These are phyloP conservation scores for Leccinum pallidistipes DNA, from an alignment of 1,284 basidiomycete genomes.

Conservation along the genomic window DNA sequence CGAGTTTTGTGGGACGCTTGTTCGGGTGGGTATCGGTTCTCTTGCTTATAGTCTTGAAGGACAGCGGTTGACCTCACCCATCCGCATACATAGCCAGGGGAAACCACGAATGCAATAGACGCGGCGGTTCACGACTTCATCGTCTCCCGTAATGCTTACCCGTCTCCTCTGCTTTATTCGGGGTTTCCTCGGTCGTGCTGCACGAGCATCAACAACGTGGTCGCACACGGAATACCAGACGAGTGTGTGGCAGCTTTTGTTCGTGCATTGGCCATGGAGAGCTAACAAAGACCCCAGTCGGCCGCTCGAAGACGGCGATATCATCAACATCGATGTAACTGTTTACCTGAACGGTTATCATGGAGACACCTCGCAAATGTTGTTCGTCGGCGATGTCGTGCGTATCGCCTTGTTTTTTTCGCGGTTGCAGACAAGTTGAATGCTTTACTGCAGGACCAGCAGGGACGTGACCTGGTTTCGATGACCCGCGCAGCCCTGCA, in stretches of 20 bases:
- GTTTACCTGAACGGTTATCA: constrained; percentile 79
- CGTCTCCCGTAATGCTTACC: constrained; percentile 73
- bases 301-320: constrained; percentile 76
- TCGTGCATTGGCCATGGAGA: background rate
- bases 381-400: constrained; percentile 76
- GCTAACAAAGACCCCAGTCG: constrained; percentile 48
- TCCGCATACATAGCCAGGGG: constrained; percentile 52
- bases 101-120: constrained; percentile 78
- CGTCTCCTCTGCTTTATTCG: constrained; percentile 81
- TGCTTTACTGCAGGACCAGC: constrained; percentile 53
- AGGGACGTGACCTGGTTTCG: constrained; percentile 62
- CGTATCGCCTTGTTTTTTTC: constrained; percentile 16
- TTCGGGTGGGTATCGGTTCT: constrained; percentile 46
- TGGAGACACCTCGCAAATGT: constrained; percentile 84
- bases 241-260: constrained; percentile 46
- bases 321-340: constrained; percentile 85
- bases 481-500: constrained; percentile 68
- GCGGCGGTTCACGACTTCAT: constrained; percentile 70
- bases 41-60: background rate
- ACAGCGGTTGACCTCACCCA: too few species aligned
- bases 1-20: constrained; percentile 54
- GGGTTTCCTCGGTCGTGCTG: constrained; percentile 86
- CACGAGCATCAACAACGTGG: constrained; percentile 86
- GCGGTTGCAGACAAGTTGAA: background rate
- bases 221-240: constrained; percentile 87